Conservation (phyloP, 495 filamentous ascomycete genomes). For the Hyaloscypha finlandica region DNA sequence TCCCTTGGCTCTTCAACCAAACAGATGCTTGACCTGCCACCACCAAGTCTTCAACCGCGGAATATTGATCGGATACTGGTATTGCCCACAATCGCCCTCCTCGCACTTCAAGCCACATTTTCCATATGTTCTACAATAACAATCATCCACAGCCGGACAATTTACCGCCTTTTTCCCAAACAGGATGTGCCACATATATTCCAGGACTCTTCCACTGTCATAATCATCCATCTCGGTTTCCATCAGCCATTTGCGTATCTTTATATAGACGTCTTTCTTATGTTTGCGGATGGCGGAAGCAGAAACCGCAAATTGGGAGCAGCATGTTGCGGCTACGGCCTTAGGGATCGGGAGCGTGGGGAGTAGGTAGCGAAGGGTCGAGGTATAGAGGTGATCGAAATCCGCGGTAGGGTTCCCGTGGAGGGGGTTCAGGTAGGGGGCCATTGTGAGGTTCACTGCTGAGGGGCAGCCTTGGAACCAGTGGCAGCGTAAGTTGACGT, state of each 20-base stretch:
- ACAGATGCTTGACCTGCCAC: background rate
- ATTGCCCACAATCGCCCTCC: background rate
- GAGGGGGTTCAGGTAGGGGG: background rate
- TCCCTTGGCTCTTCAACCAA: background rate
- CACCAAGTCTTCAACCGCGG: background rate
- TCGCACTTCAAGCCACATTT: background rate
- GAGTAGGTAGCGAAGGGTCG: background rate
- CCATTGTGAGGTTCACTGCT: background rate
- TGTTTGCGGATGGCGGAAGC: background rate
- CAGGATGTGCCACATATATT: background rate
- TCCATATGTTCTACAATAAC: background rate
- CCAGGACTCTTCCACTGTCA: background rate
- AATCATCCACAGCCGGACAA: background rate
- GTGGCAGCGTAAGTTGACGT: background rate
- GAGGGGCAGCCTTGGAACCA: background rate
- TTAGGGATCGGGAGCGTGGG: background rate
- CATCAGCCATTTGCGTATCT: background rate
- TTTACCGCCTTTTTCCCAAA: background rate
- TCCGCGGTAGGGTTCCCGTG: background rate
- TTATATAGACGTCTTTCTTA: background rate
- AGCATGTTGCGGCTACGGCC: background rate
- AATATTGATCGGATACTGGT: background rate
- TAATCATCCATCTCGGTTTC: background rate
- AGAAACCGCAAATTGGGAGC: background rate
- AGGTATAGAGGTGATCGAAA: background rate